Conservation (phyloP, 371 early-diverging fungal species). For the Capillidium heterosporum region DNA sequence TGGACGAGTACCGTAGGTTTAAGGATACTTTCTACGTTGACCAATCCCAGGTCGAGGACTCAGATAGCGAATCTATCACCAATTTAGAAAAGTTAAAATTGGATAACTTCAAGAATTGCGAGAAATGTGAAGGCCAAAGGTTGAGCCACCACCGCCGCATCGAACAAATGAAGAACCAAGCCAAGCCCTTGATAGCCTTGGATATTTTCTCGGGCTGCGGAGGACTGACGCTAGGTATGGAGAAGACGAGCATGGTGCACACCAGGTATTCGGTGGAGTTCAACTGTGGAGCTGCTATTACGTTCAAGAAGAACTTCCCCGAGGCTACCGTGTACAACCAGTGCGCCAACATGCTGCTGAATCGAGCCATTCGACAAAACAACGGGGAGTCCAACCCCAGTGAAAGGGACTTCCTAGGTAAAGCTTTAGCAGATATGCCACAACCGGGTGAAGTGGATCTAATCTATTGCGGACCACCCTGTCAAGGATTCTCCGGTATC, state of each 20-base stretch:
- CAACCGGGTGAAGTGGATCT: constrained; percentile 32
- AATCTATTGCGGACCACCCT: constrained; percentile 48
- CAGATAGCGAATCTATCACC: neutral
- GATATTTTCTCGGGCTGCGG: constrained; percentile 48
- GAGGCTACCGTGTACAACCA: constrained; percentile 28
- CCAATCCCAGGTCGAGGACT: constrained; percentile 4
- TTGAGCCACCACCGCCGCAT: neutral
- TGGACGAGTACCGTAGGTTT: constrained; percentile 18
- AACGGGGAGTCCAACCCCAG: constrained; percentile 10
- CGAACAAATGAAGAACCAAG: neutral
- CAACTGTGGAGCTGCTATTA: constrained; percentile 25
- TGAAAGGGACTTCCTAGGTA: constrained; percentile 16
- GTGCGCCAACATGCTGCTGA: constrained; percentile 29
- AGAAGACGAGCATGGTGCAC: constrained; percentile 24
- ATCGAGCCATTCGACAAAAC: constrained; percentile 24
- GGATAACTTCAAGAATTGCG: constrained; percentile 8
- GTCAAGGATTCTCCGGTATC: constrained; percentile 39
- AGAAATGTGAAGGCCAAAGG: constrained; percentile 13
- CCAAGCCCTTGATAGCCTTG: constrained; percentile 20
- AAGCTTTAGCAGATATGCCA: constrained; percentile 23
- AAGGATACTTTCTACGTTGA: constrained; percentile 20
- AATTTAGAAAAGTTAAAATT: neutral
- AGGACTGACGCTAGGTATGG: constrained; percentile 36
- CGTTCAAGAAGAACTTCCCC: constrained; percentile 35
- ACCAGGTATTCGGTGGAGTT: constrained; percentile 35